Conservation (phyloP, 2,329 filamentous ascomycete species). For the Macrophomina pseudophaseolina region DNA sequence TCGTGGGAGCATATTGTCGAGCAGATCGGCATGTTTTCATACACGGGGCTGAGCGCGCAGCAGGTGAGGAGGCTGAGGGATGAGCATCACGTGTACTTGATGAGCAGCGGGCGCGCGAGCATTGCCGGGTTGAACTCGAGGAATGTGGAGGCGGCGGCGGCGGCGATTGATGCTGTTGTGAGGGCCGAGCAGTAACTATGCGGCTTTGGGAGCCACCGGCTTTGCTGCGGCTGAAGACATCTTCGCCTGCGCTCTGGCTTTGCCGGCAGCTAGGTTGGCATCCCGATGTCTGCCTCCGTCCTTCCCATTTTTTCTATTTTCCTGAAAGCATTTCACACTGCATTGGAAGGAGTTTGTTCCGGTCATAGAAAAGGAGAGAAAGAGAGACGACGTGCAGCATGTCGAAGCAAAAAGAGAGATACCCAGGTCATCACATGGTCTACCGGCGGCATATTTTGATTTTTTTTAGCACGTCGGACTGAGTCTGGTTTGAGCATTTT, state of each 20-base stretch:
- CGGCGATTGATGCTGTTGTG: conserved; percentile 29
- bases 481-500: conserved; percentile 9
- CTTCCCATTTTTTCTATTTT: neutral
- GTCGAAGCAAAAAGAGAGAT: neutral
- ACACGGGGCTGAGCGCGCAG: conserved; percentile 41
- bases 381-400: neutral
- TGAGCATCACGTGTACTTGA: conserved; percentile 44
- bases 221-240: neutral
- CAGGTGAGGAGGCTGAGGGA: conserved; percentile 40
- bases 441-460: neutral
- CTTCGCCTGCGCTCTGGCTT: neutral
- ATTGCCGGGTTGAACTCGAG: conserved; percentile 32
- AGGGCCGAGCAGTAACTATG: conserved; percentile 1
- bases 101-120: conserved; percentile 41
- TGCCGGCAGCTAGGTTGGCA: neutral
- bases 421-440: conserved; percentile 24
- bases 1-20: conserved; percentile 40
- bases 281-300: neutral
- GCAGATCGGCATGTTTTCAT: conserved; percentile 51
- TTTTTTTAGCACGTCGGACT: neutral
- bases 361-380: neutral
- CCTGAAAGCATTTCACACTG: conserved; percentile 9
- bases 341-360: conserved; percentile 26
- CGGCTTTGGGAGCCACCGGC: neutral
- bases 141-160: conserved; percentile 27